Evolutionary conservation across 73 alveolate genomes (phyloP), one percentile per base, ranked within the genome.

Genomic region (Paramecium sexaurelia): DNA sequence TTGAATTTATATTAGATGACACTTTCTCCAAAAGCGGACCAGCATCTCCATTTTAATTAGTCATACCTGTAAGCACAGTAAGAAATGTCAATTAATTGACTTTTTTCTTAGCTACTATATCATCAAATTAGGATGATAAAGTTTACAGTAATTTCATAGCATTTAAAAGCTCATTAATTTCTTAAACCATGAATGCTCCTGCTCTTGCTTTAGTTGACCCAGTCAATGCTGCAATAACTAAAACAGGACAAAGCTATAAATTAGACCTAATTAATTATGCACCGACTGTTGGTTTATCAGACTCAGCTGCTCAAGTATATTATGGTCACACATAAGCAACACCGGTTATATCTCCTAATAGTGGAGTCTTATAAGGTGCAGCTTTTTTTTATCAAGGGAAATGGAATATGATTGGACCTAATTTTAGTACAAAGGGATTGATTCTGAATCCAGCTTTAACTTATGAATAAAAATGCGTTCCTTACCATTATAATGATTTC

Each of bases 41-140:
- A 41, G 90, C 90, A 37, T 78, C 90, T 17, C 90, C 90, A 22
- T 78, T 78, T 19, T 43, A 78, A 78, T 78, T 78, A 78, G 40
- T 78, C 7, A 45, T 78, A 3, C 90, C 90, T 36, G 90, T 78
- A 19, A 22, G 35, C 8, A 78, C 90, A 3, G 55, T 78, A 7
- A 26, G 73, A 40, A 78, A 78, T 24, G 55, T 20, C 15, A 78
- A 78, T 78, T 36, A 41, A 40, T 29, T 78, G 33, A 37, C 27
- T 11, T 78, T 78, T 7, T 26, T 5, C 13, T 11, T 78, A 45
- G 90, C 75, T 22, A 78, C 75, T 6, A 45, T 78, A 3, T 24
- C 55, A 73, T 20, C 19, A 36, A 36, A 33, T 36, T 3, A 73
- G 22, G 57, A 73, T 22, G 57, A 33, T 33, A 73, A 73, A 73